A percentile compares a stretch with the other conserved stretches of the same genome.
These are phyloP conservation scores for Chalciporus sp. DNA, from an alignment of 1,284 basidiomycete species.

Conservation along the genomic window DNA sequence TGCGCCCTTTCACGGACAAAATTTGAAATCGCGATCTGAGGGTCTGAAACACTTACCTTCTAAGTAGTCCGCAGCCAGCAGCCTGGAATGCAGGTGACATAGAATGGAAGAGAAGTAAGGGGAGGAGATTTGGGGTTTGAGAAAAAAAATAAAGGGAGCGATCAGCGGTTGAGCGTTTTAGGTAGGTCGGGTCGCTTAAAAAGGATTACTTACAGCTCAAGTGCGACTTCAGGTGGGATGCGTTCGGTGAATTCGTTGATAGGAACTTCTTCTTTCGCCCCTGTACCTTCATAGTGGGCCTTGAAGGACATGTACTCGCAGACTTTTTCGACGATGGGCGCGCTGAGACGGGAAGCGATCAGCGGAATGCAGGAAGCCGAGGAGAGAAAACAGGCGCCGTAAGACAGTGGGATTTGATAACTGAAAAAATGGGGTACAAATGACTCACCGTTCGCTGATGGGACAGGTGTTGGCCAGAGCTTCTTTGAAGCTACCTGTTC, in stretches of 20 bases:
- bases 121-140: constrained; percentile 43
- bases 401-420: constrained; percentile 2
- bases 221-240: constrained; percentile 76
- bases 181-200: background rate
- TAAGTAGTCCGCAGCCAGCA: constrained; percentile 75
- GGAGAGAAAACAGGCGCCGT: background rate
- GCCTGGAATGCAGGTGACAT: constrained; percentile 38
- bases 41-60: constrained; percentile 48
- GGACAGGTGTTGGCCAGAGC: constrained; percentile 49
- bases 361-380: background rate
- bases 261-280: constrained; percentile 70
- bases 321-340: constrained; percentile 78
- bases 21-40: constrained; percentile 14
- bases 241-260: constrained; percentile 72
- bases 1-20: background rate
- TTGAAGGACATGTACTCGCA: constrained; percentile 84
- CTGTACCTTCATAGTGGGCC: constrained; percentile 60
- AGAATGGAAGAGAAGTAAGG: constrained; percentile 3
- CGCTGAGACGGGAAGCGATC: constrained; percentile 42
- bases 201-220: constrained; percentile 70
- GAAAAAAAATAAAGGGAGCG: constrained; percentile 3
- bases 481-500: constrained; percentile 52
- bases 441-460: constrained; percentile 49
- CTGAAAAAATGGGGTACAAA: background rate
- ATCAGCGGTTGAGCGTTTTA: constrained; percentile 11